Evolutionary conservation across 371 early-diverging fungal species (phyloP).

Genomic region (Dichotomocladium elegans): DNA sequence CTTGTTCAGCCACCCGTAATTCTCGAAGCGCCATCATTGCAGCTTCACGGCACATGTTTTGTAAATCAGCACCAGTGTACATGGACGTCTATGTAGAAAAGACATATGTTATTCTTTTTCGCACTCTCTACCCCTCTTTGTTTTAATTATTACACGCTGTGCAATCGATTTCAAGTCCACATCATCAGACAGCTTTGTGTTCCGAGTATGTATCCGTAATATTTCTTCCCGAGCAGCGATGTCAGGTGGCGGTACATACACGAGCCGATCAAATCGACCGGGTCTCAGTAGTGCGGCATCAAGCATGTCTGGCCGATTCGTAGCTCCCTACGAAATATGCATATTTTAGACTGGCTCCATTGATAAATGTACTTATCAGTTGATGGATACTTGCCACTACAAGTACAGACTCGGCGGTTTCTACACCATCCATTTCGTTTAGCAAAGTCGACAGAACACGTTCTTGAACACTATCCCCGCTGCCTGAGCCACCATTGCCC

Average conservation of each 20-base stretch:
- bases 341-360: background rate
- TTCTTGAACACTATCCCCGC: slow-evolving; percentile 83
- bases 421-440: slow-evolving; percentile 98
- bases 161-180: slow-evolving; percentile 76
- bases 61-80: slow-evolving; percentile 97
- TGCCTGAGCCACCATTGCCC: slow-evolving; percentile 58
- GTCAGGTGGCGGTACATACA: slow-evolving; percentile 95
- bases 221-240: slow-evolving; percentile 75
- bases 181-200: slow-evolving; percentile 67
- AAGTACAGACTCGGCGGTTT: slow-evolving; percentile 67
- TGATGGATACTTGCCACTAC: slow-evolving; percentile 57
- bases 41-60: slow-evolving; percentile 95
- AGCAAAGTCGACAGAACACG: slow-evolving; percentile 85
- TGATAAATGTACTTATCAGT: background rate
- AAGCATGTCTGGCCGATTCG: slow-evolving; percentile 96
- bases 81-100: slow-evolving; percentile 77
- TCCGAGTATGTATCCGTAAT: slow-evolving; percentile 76
- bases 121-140: background rate
- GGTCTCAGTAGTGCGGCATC: slow-evolving; percentile 95
- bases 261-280: slow-evolving; percentile 90
- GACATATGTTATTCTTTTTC: too few species aligned
- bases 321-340: slow-evolving; percentile 69
- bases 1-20: slow-evolving; percentile 30
- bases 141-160: slow-evolving; percentile 43
- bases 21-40: slow-evolving; percentile 80